Percentiles rank a stretch among this genome's conserved stretches.
Evolutionary conservation across 2,329 filamentous ascomycete genomes (phyloP).

Genomic region (Stromatinia cepivora): DNA sequence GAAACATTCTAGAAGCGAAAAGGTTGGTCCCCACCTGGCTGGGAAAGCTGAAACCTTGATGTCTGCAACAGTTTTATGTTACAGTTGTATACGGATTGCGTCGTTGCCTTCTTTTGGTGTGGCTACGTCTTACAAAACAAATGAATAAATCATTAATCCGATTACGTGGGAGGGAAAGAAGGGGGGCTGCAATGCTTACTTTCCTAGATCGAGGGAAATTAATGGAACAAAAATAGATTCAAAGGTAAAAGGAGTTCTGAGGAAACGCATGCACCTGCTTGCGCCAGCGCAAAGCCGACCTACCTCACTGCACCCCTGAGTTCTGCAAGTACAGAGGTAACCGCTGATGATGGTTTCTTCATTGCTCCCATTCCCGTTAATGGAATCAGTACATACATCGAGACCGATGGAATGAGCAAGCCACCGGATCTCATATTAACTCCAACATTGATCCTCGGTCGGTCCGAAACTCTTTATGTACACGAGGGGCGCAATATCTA

Average conservation of each 20-base stretch:
- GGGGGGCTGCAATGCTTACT: conserved; percentile 21
- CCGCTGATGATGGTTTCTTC: not conserved
- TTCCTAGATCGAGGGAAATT: not conserved
- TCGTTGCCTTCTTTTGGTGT: conserved; percentile 2
- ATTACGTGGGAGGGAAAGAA: conserved; percentile 1
- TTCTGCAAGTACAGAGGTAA: not conserved
- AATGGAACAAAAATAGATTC: conserved; percentile 9
- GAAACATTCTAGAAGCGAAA: conserved; percentile 23
- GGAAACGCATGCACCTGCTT: conserved; percentile 4
- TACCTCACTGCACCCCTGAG: conserved; percentile 2
- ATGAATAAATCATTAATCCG: not conserved
- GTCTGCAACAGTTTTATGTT: conserved; percentile 3
- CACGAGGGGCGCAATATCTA: conserved; percentile 14
- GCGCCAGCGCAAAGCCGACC: not conserved
- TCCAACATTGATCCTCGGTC: not conserved
- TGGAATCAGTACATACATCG: not conserved
- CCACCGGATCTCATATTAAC: not conserved
- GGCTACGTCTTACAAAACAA: not conserved
- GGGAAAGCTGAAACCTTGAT: conserved; percentile 21
- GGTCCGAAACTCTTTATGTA: conserved; percentile 15
- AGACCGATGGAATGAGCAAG: not conserved
- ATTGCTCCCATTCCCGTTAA: not conserved
- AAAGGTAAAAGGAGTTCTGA: not conserved
- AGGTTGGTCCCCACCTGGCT: conserved; percentile 1
- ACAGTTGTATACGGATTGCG: conserved; percentile 3